Conservation (phyloP, 257 asterid species). For the Capsicum chinense region DNA sequence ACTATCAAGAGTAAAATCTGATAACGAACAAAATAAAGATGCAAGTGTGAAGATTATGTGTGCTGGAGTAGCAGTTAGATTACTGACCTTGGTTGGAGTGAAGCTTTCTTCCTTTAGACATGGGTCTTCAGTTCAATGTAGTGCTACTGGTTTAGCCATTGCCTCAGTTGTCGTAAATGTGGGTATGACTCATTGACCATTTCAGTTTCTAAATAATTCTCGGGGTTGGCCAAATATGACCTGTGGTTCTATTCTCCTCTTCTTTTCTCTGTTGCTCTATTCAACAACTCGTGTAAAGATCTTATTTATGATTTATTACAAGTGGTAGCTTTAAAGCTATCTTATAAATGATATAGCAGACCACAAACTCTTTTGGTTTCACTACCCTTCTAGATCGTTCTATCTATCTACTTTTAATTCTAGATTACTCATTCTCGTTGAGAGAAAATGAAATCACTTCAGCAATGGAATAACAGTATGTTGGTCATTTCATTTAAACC, state of each 20-base stretch:
- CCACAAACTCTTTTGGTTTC: too few species aligned
- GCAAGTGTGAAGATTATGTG: constrained; percentile 76
- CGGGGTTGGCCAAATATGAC: neutral
- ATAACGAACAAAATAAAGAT: constrained; percentile 70
- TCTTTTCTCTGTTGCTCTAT: neutral
- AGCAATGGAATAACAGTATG: too few species aligned
- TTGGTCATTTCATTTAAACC: too few species aligned
- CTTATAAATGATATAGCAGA: neutral
- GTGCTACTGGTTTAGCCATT: constrained; percentile 47
- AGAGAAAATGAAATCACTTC: too few species aligned
- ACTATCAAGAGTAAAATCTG: constrained; percentile 58
- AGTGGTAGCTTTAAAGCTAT: neutral
- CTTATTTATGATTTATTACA: neutral
- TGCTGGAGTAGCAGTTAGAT: constrained; percentile 86
- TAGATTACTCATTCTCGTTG: too few species aligned
- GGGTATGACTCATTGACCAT: constrained; percentile 61
- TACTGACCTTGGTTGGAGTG: constrained; percentile 71
- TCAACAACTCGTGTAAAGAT: neutral
- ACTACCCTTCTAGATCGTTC: too few species aligned
- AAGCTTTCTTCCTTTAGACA: constrained; percentile 60
- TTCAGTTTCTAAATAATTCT: constrained; percentile 1
- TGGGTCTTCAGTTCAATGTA: constrained; percentile 45
- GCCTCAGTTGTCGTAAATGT: constrained; percentile 70
- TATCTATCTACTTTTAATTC: too few species aligned
- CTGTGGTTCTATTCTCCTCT: neutral